Evolutionary conservation across 805 yeast genomes (phyloP).

Genomic region (Hermanozyma aechmeae): DNA sequence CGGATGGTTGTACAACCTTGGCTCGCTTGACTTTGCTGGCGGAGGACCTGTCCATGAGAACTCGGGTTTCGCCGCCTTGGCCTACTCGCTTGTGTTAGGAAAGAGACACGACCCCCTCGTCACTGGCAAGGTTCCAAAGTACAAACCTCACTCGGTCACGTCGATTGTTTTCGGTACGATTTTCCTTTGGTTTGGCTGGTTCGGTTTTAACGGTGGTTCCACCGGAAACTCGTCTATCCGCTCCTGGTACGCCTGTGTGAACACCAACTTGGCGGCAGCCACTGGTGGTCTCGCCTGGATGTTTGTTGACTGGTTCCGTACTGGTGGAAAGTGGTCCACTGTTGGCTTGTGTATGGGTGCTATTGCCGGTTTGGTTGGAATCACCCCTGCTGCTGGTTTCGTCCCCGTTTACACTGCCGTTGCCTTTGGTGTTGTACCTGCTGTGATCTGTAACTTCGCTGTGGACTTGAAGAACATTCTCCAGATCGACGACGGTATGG

Average conservation of each 20-base stretch:
- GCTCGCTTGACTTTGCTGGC: slow-evolving; percentile 94
- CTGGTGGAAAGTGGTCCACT: slow-evolving; percentile 85
- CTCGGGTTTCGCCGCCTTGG: slow-evolving; percentile 90
- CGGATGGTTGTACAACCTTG: slow-evolving; percentile 82
- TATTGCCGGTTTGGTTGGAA: slow-evolving; percentile 87
- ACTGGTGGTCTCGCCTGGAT: slow-evolving; percentile 92
- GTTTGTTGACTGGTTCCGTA: slow-evolving; percentile 80
- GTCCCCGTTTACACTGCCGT: slow-evolving; percentile 89
- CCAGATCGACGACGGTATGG: slow-evolving; percentile 88
- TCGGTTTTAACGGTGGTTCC: slow-evolving; percentile 97
- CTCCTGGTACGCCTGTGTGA: slow-evolving; percentile 89
- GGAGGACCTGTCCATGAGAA: slow-evolving; percentile 97
- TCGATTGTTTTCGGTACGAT: slow-evolving; percentile 88
- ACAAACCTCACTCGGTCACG: slow-evolving; percentile 89
- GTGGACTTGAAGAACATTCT: slow-evolving; percentile 68
- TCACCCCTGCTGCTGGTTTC: slow-evolving; percentile 95
- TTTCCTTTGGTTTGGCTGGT: slow-evolving; percentile 98
- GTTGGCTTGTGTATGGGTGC: slow-evolving; percentile 93
- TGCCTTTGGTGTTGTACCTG: slow-evolving; percentile 74
- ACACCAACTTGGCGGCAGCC: slow-evolving; percentile 92
- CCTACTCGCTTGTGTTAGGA: slow-evolving; percentile 88
- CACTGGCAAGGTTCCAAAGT: slow-evolving; percentile 65
- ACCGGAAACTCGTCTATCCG: slow-evolving; percentile 90
- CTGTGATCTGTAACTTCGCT: slow-evolving; percentile 72
- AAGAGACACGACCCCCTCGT: slow-evolving; percentile 80